Conservation (phyloP, 805 yeast species). For the Priceomyces fermenticarens region DNA sequence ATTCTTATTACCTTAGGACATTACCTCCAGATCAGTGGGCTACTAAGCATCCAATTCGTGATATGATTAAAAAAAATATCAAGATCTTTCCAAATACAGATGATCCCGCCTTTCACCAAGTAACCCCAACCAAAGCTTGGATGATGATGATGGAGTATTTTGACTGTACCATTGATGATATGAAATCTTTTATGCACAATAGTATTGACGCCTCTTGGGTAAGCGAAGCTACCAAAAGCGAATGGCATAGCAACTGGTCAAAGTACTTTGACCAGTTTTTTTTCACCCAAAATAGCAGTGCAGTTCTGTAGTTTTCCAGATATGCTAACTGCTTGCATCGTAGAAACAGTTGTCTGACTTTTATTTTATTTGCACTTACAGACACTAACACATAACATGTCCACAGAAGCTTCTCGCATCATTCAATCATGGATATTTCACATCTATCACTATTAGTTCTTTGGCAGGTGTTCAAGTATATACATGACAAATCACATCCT, state of each 20-base stretch:
- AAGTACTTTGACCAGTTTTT: conserved; percentile 3
- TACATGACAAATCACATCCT: too few relatives aligned
- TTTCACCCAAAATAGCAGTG: too few relatives aligned
- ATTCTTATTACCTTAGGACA: conserved; percentile 26
- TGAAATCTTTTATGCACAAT: conserved; percentile 17
- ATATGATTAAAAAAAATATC: conserved; percentile 22
- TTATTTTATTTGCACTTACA: too few relatives aligned
- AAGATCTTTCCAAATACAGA: conserved; percentile 28
- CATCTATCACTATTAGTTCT: too few relatives aligned
- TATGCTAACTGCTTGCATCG: too few relatives aligned
- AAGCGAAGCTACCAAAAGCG: conserved; percentile 6
- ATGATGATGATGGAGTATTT: conserved; percentile 27
- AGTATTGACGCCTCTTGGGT: conserved; percentile 28
- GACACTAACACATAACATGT: too few relatives aligned
- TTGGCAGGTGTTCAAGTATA: too few relatives aligned
- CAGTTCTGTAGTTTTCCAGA: too few relatives aligned
- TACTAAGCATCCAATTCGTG: conserved; percentile 23
- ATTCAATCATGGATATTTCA: too few relatives aligned
- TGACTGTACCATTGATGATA: conserved; percentile 17
- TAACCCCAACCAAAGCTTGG: conserved; percentile 26
- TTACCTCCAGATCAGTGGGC: conserved; percentile 26
- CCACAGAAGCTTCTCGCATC: too few relatives aligned
- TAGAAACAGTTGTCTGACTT: too few relatives aligned
- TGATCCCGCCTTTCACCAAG: conserved; percentile 27
- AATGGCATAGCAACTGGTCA: conserved; percentile 2